phyloP scores from a whole-genome alignment of 1,139 yeast genomes.

The Blastobotrys niveus region DNA sequence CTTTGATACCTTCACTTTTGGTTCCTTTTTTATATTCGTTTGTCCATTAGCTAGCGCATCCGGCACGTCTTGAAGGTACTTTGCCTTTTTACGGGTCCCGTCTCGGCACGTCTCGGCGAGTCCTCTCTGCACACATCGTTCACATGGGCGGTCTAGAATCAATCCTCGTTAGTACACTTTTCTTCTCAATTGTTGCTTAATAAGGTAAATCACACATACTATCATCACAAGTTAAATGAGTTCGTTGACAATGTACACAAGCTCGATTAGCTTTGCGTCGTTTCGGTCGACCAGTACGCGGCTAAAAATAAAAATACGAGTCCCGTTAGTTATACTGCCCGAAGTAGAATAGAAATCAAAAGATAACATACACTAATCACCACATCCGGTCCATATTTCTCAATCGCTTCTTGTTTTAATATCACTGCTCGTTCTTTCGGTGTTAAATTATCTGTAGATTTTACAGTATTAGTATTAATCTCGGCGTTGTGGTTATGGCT shows the following conservation, averaged over 20 bases:
- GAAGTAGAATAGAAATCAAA: no score
- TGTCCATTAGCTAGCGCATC: slow-evolving; percentile 11
- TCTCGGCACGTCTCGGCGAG: slow-evolving; percentile 72
- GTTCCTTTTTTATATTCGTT: background rate
- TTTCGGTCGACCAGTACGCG: slow-evolving; percentile 35
- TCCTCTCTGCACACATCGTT: slow-evolving; percentile 67
- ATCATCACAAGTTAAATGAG: slow-evolving; percentile 84
- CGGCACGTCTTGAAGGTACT: slow-evolving; percentile 48
- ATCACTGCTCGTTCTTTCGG: slow-evolving; percentile 6
- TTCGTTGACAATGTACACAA: slow-evolving; percentile 77
- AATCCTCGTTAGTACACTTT: background rate
- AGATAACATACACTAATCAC: slow-evolving; percentile 20
- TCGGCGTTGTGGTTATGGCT: no score
- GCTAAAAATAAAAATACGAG: no score
- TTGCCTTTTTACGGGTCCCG: slow-evolving; percentile 83
- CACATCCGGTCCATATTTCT: slow-evolving; percentile 19
- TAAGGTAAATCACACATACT: no score
- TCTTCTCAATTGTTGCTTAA: background rate
- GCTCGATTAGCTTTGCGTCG: slow-evolving; percentile 69
- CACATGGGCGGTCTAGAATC: slow-evolving; percentile 59
- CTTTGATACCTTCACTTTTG: background rate
- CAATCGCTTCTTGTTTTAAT: slow-evolving; percentile 13
- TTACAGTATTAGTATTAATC: no score
- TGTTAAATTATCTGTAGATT: no score
- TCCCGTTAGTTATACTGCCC: no score